Evolutionary conservation across 1,284 basidiomycete species (phyloP).

Genomic region (Cutaneotrichosporon daszewskae): DNA sequence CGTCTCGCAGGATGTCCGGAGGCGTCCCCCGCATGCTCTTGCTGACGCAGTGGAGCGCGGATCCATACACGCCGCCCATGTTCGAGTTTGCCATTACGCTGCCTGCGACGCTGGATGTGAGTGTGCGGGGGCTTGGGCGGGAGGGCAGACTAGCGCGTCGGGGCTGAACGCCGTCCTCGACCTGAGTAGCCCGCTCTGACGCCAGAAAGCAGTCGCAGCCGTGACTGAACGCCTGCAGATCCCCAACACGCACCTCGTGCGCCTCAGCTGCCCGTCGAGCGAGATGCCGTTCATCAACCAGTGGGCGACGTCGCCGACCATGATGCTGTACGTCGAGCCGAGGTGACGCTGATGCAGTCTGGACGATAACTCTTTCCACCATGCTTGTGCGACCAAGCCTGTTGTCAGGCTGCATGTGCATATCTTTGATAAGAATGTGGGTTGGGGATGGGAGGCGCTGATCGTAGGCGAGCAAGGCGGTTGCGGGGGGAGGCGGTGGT

Average conservation of each 20-base stretch:
- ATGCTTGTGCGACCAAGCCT: slow-evolving; percentile 41
- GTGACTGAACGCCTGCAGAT: slow-evolving; percentile 33
- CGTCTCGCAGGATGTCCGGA: background rate
- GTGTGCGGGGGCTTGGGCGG: slow-evolving; percentile 1
- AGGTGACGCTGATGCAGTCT: slow-evolving; percentile 21
- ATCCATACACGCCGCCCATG: no score
- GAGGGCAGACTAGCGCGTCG: no score
- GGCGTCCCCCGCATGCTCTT: slow-evolving; percentile 38
- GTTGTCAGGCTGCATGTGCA: slow-evolving; percentile 35
- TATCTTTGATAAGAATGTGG: slow-evolving; percentile 33
- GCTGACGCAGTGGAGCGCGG: slow-evolving; percentile 24
- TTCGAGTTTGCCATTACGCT: slow-evolving; percentile 32
- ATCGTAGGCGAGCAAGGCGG: no score
- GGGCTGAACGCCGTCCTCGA: no score
- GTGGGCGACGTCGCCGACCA: no score
- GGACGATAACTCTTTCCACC: slow-evolving; percentile 42
- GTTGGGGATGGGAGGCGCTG: slow-evolving; percentile 7
- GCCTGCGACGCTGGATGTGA: slow-evolving; percentile 35
- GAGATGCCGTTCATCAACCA: slow-evolving; percentile 18
- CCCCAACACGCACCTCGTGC: slow-evolving; percentile 28
- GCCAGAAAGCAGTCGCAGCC: slow-evolving; percentile 35
- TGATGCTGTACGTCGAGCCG: background rate
- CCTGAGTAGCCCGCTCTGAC: no score
- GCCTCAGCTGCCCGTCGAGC: slow-evolving; percentile 23
- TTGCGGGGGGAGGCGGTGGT: background rate